Percentiles rank a stretch among this genome's conserved stretches.
These are phyloP conservation scores for Talaromyces sp. DNA, from an alignment of 2,329 filamentous ascomycete species.

Conservation along the genomic window DNA sequence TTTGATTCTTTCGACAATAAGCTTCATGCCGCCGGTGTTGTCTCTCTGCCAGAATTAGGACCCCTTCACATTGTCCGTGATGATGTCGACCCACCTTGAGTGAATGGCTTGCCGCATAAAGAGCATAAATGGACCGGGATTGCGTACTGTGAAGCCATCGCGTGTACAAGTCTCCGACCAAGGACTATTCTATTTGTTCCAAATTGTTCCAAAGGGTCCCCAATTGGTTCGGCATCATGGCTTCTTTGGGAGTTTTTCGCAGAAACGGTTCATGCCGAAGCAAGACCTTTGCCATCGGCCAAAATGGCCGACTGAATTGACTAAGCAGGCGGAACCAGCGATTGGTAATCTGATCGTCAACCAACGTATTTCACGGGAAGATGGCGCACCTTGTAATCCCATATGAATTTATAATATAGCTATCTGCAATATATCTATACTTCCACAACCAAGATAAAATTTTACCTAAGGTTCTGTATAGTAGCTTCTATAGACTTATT, in stretches of 20 bases:
- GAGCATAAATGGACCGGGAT: conserved; percentile 13
- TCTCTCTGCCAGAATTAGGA: background rate
- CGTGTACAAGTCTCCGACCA: too few species aligned
- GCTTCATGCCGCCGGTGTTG: conserved; percentile 13
- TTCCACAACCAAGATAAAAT: too few species aligned
- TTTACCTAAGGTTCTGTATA: too few species aligned
- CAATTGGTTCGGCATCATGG: background rate
- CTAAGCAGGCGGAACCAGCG: background rate
- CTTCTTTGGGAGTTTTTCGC: background rate
- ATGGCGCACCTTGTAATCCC: background rate
- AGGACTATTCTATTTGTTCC: too few species aligned
- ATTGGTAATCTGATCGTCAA: background rate
- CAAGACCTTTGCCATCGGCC: conserved; percentile 5
- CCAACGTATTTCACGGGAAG: too few species aligned
- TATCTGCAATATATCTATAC: too few species aligned
- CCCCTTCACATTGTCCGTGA: background rate
- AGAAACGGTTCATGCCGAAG: background rate
- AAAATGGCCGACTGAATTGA: conserved; percentile 7
- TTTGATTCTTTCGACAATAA: conserved; percentile 13
- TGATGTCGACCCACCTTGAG: conserved; percentile 14
- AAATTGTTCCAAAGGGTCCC: background rate
- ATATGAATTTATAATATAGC: background rate
- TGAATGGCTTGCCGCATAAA: conserved; percentile 17
- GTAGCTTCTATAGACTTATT: too few species aligned
- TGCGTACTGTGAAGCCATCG: background rate